Evolutionary conservation across 768 basidiomycete species (phyloP).

Genomic region (Plicaturopsis crispa): DNA sequence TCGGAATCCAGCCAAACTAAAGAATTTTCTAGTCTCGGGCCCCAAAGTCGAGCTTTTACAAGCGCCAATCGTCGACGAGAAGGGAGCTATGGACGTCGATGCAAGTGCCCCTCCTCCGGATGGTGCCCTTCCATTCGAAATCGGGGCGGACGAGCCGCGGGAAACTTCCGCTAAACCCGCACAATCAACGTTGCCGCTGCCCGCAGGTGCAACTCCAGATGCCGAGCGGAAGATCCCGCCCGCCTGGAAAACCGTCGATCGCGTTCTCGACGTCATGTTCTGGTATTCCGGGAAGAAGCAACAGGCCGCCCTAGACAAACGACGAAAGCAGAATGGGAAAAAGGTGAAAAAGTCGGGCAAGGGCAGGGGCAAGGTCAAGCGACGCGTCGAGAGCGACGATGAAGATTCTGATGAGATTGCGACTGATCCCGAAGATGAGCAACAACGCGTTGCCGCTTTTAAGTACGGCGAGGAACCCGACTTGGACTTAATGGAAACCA

Average conservation of each 20-base stretch:
- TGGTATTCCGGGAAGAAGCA: slow-evolving; percentile 36
- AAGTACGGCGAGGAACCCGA: slow-evolving; percentile 61
- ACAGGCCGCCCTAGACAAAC: too few species aligned
- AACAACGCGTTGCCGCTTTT: too few species aligned
- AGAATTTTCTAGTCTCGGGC: slow-evolving; percentile 68
- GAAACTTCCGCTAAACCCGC: slow-evolving; percentile 25
- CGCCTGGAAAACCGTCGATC: slow-evolving; percentile 85
- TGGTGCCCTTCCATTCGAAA: slow-evolving; percentile 29
- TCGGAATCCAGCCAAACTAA: slow-evolving; percentile 57
- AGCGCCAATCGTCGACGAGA: slow-evolving; percentile 29
- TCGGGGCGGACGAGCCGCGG: slow-evolving; percentile 26
- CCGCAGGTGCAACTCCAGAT: slow-evolving; percentile 37
- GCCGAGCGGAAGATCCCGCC: slow-evolving; percentile 70
- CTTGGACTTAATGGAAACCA: slow-evolving; percentile 41
- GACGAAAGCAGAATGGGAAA: slow-evolving; percentile 10
- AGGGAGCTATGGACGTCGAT: slow-evolving; percentile 22
- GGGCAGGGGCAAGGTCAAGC: slow-evolving; percentile 20
- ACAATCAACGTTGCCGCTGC: slow-evolving; percentile 15
- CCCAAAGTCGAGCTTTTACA: slow-evolving; percentile 60
- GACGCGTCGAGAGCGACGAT: slow-evolving; percentile 17
- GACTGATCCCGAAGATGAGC: slow-evolving; percentile 15
- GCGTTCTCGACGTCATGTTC: slow-evolving; percentile 76
- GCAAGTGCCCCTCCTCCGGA: slow-evolving; percentile 11
- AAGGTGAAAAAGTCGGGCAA: slow-evolving; percentile 17
- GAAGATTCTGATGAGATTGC: slow-evolving; percentile 18